A percentile compares a stretch with the other conserved stretches of the same genome.
phyloP scores from a whole-genome alignment of 176 grass and related monocot species.

The sorghum (Sorghum bicolor) region DNA sequence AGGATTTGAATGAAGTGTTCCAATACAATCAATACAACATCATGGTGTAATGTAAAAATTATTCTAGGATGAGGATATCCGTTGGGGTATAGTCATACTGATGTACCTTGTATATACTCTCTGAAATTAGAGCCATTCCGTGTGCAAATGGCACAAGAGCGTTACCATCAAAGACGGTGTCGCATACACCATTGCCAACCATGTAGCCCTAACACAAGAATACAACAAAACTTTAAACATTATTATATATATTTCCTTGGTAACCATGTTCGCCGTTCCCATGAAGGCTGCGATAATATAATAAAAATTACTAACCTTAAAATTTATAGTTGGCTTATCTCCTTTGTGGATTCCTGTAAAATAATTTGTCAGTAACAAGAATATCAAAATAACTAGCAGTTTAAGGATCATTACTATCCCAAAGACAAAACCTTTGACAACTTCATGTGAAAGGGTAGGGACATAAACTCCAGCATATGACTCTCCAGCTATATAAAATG shows the following conservation, averaged over 20 bases:
- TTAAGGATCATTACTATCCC: not conserved
- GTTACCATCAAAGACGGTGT: slow-evolving; percentile 81
- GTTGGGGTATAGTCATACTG: not conserved
- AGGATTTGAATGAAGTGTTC: not conserved
- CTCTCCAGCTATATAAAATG: slow-evolving; percentile 88
- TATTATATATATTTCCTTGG: not conserved
- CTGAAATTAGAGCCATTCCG: slow-evolving; percentile 93
- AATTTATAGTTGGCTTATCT: slow-evolving; percentile 65
- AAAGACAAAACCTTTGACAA: slow-evolving; percentile 64
- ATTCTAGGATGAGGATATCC: not conserved
- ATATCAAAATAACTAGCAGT: not conserved
- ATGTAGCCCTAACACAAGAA: slow-evolving; percentile 68
- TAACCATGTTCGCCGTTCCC: not conserved
- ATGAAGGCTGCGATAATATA: not conserved
- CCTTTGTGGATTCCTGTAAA: slow-evolving; percentile 62
- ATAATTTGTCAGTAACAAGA: slow-evolving; percentile 15
- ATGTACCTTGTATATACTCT: slow-evolving; percentile 61
- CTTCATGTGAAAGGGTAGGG: slow-evolving; percentile 84
- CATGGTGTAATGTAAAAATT: not conserved
- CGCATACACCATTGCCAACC: slow-evolving; percentile 92
- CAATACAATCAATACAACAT: not conserved
- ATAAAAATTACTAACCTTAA: slow-evolving; percentile 57
- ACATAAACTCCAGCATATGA: slow-evolving; percentile 97
- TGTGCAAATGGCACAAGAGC: slow-evolving; percentile 97
- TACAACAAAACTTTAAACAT: slow-evolving; percentile 1